phyloP scores from a whole-genome alignment of 2,329 filamentous ascomycete species.

The Sclerotinia subarctica region DNA sequence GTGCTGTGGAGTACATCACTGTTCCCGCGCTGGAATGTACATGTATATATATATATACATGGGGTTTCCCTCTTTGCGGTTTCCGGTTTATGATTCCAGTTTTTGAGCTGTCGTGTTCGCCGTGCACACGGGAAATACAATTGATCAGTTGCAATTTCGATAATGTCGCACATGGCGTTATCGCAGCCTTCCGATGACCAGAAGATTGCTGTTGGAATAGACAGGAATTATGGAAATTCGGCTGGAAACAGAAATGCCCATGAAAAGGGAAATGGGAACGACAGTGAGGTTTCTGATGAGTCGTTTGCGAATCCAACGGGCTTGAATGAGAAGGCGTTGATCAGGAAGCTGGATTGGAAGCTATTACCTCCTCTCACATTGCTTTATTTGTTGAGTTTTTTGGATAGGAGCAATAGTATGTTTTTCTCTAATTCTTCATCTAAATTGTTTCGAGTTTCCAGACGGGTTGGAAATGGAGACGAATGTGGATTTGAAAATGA shows the following conservation, averaged over 20 bases:
- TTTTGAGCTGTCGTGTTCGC: not conserved
- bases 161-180: not conserved
- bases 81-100: not conserved
- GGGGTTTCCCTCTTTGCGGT: not conserved
- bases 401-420: conserved; percentile 57
- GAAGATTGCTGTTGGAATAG: not conserved
- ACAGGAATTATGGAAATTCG: not conserved
- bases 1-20: not conserved
- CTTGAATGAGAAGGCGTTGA: conserved; percentile 54
- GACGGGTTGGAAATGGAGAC: too few relatives aligned
- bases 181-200: not conserved
- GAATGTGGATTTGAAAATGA: too few relatives aligned
- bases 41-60: not conserved
- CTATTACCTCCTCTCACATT: conserved; percentile 54
- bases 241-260: not conserved
- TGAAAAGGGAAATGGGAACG: conserved; percentile 10
- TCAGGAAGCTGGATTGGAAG: conserved; percentile 54
- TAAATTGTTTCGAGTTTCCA: not conserved
- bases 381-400: conserved; percentile 54
- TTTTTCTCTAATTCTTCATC: conserved; percentile 19
- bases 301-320: conserved; percentile 28
- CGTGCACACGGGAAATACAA: not conserved
- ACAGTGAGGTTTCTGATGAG: conserved; percentile 24
- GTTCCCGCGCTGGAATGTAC: not conserved
- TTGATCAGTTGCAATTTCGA: not conserved